Conservation (phyloP, 768 basidiomycete genomes). For the Tephrocybe sp. region DNA sequence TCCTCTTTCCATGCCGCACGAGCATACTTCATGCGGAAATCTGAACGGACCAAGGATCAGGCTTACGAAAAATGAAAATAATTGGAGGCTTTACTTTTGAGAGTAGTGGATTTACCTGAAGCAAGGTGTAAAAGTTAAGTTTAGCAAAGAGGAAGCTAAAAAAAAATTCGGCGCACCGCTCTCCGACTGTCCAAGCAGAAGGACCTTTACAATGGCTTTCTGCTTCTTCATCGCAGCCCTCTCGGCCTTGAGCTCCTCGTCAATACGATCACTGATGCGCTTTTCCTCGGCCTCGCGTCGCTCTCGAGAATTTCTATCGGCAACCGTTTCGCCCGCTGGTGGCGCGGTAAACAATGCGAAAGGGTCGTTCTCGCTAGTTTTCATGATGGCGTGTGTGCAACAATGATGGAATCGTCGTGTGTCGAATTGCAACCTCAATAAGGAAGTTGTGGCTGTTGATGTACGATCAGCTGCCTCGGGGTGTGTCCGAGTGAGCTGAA, state of each 20-base stretch:
- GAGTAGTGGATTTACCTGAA: constrained; percentile 58
- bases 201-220: constrained; percentile 45
- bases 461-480: too few species aligned
- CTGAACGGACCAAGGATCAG: constrained; percentile 29
- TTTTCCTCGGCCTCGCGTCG: constrained; percentile 56
- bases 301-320: constrained; percentile 43
- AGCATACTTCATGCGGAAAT: constrained; percentile 70
- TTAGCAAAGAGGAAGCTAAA: neutral
- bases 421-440: too few species aligned
- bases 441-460: too few species aligned
- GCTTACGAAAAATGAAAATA: too few species aligned
- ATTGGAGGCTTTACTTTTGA: constrained; percentile 44
- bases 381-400: constrained; percentile 14
- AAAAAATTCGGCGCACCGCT: constrained; percentile 40
- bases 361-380: constrained; percentile 45
- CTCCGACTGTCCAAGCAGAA: constrained; percentile 62
- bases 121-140: neutral
- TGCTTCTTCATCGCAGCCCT: constrained; percentile 41
- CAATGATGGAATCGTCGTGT: too few species aligned
- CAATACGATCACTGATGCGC: constrained; percentile 56
- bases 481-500: too few species aligned
- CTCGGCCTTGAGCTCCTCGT: constrained; percentile 53
- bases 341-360: constrained; percentile 56
- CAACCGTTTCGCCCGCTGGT: constrained; percentile 54
- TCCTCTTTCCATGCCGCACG: constrained; percentile 62